Base-by-base conservation (phyloP, 75 land plant genomes). In the Picea glauca region DNA sequence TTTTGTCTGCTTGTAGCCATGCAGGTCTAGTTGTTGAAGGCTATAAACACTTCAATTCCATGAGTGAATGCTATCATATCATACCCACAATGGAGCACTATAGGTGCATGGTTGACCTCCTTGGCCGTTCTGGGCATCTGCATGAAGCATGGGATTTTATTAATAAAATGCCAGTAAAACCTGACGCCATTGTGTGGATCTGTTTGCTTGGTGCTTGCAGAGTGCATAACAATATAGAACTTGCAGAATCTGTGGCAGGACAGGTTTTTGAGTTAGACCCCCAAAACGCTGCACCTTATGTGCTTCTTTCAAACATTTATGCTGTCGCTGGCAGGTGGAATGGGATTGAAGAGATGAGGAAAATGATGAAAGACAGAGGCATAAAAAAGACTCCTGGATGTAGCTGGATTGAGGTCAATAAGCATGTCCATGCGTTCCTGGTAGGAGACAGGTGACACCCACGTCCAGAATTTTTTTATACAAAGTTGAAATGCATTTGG, bases 201-300 rank as follows among this genome's bases (percentile, higher is more conserved):
- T 67, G 78, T 60, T 76, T 87, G 72, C 87, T 85, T 11, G 77
- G 74, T 35, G 82, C 82, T 74, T 85, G 89, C 57, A 85, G 80
- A 30, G 58, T 81, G 26, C 72, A 60, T 61, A 78, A 79, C 54
- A 85, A 87, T 72, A 23, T 84, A 60, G 80, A 81, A 76, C 80
- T 87, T 58, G 88, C 86, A 60, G 80, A 67, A 76, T 78, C n/a
- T 62, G 77, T 75, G 31, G 78, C 81, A 17, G 58, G 73, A 59
- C 73, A 75, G 40, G 35, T 80, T 26, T 46, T 80, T 57, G 18
- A 78, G 17, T 83, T 83, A 57, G 77, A 76, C 58, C 77, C 77
- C 43, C 20, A 59, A 13, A 79, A 78, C 59, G 75, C 70, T 18
- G 80, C 77, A 5, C 59, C 59, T 57, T 87, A 83, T 54, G 83